These are phyloP conservation scores for Rhizoclosmatium hyalinum DNA, from an alignment of 371 early-diverging fungal genomes.

Conservation along the genomic window DNA sequence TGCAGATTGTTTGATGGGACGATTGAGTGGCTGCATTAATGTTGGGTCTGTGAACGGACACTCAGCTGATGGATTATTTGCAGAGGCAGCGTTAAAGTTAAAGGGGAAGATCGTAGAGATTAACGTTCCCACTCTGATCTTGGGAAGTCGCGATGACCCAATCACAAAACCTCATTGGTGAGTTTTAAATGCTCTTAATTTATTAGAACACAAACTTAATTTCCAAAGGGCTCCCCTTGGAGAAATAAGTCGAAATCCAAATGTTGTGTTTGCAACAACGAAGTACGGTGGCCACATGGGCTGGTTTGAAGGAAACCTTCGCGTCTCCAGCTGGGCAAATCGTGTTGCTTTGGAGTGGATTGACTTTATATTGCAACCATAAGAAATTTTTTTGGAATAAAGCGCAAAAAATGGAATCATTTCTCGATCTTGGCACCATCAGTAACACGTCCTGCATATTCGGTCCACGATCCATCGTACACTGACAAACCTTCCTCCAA, in stretches of 20 bases:
- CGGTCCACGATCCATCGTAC: slow-evolving; percentile 57
- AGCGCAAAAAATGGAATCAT: not conserved
- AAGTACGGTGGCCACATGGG: slow-evolving; percentile 94
- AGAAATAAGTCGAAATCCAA: slow-evolving; percentile 67
- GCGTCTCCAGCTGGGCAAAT: slow-evolving; percentile 35
- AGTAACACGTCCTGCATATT: slow-evolving; percentile 40
- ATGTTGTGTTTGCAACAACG: slow-evolving; percentile 83
- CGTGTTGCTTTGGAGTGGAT: slow-evolving; percentile 23
- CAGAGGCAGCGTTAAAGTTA: not conserved
- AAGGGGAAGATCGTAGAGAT: not conserved
- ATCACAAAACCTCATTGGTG: slow-evolving; percentile 25
- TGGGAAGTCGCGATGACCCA: slow-evolving; percentile 24
- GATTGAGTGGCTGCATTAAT: not conserved
- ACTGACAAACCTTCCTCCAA: slow-evolving; percentile 37
- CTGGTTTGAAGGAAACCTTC: slow-evolving; percentile 72
- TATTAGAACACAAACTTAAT: not conserved
- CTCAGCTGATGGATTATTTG: not conserved
- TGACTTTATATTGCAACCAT: slow-evolving; percentile 19
- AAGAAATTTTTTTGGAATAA: not conserved
- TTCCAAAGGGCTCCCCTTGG: slow-evolving; percentile 14
- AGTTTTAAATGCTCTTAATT: not conserved
- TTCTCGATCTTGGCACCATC: slow-evolving; percentile 35
- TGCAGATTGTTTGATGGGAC: slow-evolving; percentile 7
- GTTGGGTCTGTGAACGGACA: not conserved
- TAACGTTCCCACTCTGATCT: slow-evolving; percentile 6